phyloP scores from a whole-genome alignment of 1,139 yeast genomes.

The Hyphopichia burtonii region DNA sequence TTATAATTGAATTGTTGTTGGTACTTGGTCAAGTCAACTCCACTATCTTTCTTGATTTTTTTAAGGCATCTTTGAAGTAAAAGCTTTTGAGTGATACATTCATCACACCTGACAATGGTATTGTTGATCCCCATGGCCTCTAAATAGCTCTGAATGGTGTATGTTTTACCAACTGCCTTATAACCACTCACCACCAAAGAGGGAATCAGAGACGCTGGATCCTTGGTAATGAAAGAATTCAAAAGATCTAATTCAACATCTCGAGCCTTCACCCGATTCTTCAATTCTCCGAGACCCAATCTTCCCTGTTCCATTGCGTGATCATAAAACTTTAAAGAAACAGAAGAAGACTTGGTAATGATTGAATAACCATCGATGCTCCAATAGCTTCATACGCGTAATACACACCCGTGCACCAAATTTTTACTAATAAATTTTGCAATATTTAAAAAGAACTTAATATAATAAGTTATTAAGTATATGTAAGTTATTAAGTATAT shows the following conservation, averaged over 20 bases:
- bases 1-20: constrained; percentile 14
- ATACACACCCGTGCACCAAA: too few species aligned
- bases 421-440: too few species aligned
- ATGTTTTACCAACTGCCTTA: constrained; percentile 41
- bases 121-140: constrained; percentile 19
- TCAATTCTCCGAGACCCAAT: constrained; percentile 4
- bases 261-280: constrained; percentile 14
- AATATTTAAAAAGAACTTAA: too few species aligned
- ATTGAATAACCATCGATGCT: too few species aligned
- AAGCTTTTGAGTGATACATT: constrained; percentile 36
- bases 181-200: constrained; percentile 40
- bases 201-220: constrained; percentile 22
- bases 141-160: constrained; percentile 27
- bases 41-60: constrained; percentile 28
- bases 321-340: too few species aligned
- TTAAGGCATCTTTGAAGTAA: constrained; percentile 39
- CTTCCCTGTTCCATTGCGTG: neutral
- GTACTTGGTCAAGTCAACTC: constrained; percentile 13
- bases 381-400: too few species aligned
- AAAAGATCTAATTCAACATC: constrained; percentile 30
- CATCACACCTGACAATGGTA: constrained; percentile 38
- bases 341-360: too few species aligned
- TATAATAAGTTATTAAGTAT: too few species aligned
- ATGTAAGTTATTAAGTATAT: too few species aligned
- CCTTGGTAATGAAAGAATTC: constrained; percentile 23